Conservation (phyloP, 2,329 filamentous ascomycete genomes). For the Apiospora koreana region DNA sequence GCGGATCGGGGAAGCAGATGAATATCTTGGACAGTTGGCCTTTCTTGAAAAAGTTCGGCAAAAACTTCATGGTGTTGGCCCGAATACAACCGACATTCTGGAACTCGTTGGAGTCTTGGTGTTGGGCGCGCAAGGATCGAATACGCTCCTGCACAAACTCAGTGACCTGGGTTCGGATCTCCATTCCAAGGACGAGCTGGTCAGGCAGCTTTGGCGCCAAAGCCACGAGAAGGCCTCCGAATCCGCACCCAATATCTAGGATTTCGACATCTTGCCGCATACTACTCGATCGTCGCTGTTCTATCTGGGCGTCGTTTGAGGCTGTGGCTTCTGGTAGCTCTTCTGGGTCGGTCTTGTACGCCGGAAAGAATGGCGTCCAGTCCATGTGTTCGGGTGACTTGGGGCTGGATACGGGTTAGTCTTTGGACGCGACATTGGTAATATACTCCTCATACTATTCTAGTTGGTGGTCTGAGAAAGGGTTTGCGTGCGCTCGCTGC, state of each 20-base stretch:
- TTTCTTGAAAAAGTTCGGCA: conserved; percentile 94
- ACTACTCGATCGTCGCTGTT: conserved; percentile 28
- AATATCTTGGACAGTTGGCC: conserved; percentile 87
- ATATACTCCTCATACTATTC: conserved; percentile 68
- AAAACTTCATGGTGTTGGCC: conserved; percentile 97
- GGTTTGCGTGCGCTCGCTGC: conserved; percentile 95
- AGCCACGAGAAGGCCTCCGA: conserved; percentile 86
- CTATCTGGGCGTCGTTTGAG: conserved; percentile 18
- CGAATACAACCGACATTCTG: conserved; percentile 89
- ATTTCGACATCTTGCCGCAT: conserved; percentile 78
- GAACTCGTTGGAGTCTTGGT: conserved; percentile 56
- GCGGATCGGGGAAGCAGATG: conserved; percentile 96
- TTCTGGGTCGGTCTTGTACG: conserved; percentile 55
- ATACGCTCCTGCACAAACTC: conserved; percentile 90
- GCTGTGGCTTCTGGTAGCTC: conserved; percentile 28
- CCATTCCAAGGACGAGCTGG: conserved; percentile 83
- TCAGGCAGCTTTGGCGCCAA: conserved; percentile 80
- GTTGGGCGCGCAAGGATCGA: conserved; percentile 73
- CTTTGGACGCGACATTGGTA: not conserved
- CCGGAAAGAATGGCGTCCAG: conserved; percentile 83
- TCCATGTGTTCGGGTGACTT: conserved; percentile 81
- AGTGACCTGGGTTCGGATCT: conserved; percentile 88
- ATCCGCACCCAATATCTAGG: conserved; percentile 96
- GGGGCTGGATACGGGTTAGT: conserved; percentile 58
- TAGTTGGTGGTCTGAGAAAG: conserved; percentile 91